These are phyloP conservation scores for Heracleum sosnowskyi DNA, from an alignment of 129 eudicot species.

Conservation along the genomic window DNA sequence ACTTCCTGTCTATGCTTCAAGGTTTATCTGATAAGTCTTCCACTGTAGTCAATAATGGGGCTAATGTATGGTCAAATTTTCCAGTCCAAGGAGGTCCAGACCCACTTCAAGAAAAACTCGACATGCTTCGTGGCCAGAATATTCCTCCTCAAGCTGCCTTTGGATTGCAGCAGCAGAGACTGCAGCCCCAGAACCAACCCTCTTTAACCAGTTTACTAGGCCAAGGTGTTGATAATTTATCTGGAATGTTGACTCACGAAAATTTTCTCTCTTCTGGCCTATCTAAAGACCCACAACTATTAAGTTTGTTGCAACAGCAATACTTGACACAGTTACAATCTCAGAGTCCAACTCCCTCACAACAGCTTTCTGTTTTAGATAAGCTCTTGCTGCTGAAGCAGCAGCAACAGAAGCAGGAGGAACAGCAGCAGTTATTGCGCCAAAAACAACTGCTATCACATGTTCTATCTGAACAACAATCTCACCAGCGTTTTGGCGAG, in stretches of 20 bases:
- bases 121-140: constrained; percentile 47
- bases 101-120: constrained; percentile 46
- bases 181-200: constrained; percentile 50
- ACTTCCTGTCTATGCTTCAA: constrained; percentile 51
- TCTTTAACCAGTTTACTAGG: constrained; percentile 30
- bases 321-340: constrained; percentile 60
- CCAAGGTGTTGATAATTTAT: constrained; percentile 37
- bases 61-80: constrained; percentile 56
- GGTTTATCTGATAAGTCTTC: constrained; percentile 58
- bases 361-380: constrained; percentile 55
- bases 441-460: constrained; percentile 76
- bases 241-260: constrained; percentile 43
- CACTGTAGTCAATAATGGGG: constrained; percentile 36
- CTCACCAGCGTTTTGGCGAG: constrained; percentile 44
- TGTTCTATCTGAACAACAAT: constrained; percentile 46
- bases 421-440: constrained; percentile 46
- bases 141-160: constrained; percentile 48
- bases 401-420: constrained; percentile 40
- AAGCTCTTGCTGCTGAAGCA: constrained; percentile 66
- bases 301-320: constrained; percentile 71
- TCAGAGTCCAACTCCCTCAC: constrained; percentile 53
- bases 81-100: constrained; percentile 58
- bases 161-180: constrained; percentile 25
- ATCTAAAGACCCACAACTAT: constrained; percentile 64
- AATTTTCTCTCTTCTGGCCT: constrained; percentile 60